A percentile compares a stretch with the other conserved stretches of the same genome.
These are phyloP conservation scores for Phytophthora pinifolia DNA, from an alignment of 352 stramenopile species.

Conservation along the genomic window DNA sequence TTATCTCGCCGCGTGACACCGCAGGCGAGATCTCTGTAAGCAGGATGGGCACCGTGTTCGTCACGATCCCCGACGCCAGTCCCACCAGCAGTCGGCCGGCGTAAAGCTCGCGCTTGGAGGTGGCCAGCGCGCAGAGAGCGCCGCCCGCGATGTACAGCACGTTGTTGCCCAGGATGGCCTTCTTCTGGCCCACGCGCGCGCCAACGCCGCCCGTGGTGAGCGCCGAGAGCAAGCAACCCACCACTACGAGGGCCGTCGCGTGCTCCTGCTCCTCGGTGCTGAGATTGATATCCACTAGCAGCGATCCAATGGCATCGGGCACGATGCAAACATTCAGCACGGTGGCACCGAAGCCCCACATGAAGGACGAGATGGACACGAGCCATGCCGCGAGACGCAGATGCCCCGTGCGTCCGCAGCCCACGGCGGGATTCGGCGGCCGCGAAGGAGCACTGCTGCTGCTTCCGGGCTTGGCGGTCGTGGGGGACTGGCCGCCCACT, in stretches of 20 bases:
- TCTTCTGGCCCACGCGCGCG: slow-evolving; percentile 62
- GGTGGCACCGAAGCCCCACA: slow-evolving; percentile 71
- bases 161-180: slow-evolving; percentile 72
- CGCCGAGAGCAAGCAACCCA: slow-evolving; percentile 70
- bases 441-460: not conserved
- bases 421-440: not conserved
- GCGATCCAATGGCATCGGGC: slow-evolving; percentile 61
- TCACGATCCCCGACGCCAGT: slow-evolving; percentile 73
- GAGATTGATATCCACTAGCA: slow-evolving; percentile 75
- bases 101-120: slow-evolving; percentile 63
- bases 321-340: slow-evolving; percentile 85
- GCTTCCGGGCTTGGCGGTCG: slow-evolving; percentile 1
- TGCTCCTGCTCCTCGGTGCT: slow-evolving; percentile 70
- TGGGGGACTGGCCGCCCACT: slow-evolving; percentile 6
- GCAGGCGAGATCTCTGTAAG: slow-evolving; percentile 81
- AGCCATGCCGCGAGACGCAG: slow-evolving; percentile 58
- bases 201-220: slow-evolving; percentile 53
- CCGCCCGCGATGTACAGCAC: slow-evolving; percentile 65
- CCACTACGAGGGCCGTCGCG: slow-evolving; percentile 70
- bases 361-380: slow-evolving; percentile 75
- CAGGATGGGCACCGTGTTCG: slow-evolving; percentile 82
- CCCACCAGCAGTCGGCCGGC: slow-evolving; percentile 61
- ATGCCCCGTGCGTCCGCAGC: slow-evolving; percentile 25
- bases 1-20: slow-evolving; percentile 69
- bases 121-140: slow-evolving; percentile 54